Conservation (phyloP, 2,329 filamentous ascomycete genomes). For the Hypoxylon sp. region DNA sequence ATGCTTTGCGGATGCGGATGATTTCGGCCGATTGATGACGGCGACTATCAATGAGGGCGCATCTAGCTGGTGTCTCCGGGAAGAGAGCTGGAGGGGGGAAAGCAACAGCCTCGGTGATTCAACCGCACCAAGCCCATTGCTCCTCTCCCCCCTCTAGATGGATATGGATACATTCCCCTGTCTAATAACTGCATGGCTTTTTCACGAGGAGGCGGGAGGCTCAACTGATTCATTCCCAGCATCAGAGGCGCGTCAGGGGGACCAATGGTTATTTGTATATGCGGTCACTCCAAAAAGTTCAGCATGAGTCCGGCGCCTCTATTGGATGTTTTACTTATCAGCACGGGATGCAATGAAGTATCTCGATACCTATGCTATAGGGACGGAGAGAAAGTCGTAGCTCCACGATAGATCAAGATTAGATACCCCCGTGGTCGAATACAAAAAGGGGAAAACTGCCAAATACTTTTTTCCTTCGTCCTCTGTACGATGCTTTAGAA, state of each 20-base stretch:
- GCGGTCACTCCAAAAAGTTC: slow-evolving; percentile 26
- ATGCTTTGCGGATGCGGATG: slow-evolving; percentile 11
- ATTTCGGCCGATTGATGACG: slow-evolving; percentile 9
- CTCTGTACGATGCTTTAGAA: slow-evolving; percentile 28
- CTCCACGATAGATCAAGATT: slow-evolving; percentile 15
- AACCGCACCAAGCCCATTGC: slow-evolving; percentile 18
- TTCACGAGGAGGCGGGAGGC: slow-evolving; percentile 9
- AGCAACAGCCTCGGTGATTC: slow-evolving; percentile 20
- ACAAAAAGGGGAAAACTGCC: slow-evolving; percentile 4
- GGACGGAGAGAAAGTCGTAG: slow-evolving; percentile 6
- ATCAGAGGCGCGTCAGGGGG: slow-evolving; percentile 23
- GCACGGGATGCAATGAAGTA: neutral
- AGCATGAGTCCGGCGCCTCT: slow-evolving; percentile 36
- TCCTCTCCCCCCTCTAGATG: neutral
- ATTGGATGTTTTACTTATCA: slow-evolving; percentile 15
- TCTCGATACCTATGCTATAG: neutral
- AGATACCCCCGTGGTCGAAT: slow-evolving; percentile 28
- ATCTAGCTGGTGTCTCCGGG: neutral
- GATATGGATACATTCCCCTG: slow-evolving; percentile 1
- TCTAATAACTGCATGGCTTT: slow-evolving; percentile 19
- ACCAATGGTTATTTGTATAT: slow-evolving; percentile 3
- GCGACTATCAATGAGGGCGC: neutral
- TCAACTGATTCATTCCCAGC: slow-evolving; percentile 30
- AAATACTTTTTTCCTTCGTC: slow-evolving; percentile 19
- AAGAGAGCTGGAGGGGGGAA: neutral